Percentiles rank a stretch among this genome's conserved stretches.
Conservation (phyloP, 257 asterid genomes). For the Rehmannia glutinosa region DNA sequence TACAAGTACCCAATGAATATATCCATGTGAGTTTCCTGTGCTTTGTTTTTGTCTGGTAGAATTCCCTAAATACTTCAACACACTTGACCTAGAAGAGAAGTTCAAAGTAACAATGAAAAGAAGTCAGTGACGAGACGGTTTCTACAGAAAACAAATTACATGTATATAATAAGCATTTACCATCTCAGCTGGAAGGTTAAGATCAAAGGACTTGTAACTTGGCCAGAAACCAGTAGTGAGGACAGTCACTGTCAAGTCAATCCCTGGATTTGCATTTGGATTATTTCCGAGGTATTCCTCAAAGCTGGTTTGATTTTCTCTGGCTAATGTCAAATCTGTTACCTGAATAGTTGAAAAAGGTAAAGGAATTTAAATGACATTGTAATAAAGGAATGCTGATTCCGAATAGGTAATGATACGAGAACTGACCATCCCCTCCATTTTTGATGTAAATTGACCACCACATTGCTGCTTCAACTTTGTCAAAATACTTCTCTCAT, state of each 20-base stretch:
- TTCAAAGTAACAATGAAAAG: neutral
- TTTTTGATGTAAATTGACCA: constrained; percentile 97
- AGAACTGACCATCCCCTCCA: constrained; percentile 94
- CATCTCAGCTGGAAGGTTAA: constrained; percentile 97
- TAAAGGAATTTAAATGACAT: neutral
- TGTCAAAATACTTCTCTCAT: constrained; percentile 91
- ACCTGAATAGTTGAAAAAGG: constrained; percentile 47
- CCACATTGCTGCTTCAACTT: constrained; percentile 99
- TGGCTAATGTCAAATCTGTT: constrained; percentile 91
- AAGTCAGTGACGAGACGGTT: neutral
- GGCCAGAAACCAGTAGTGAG: constrained; percentile 99
- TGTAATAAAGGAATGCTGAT: neutral
- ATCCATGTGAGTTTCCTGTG: constrained; percentile 59
- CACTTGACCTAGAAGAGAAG: constrained; percentile 52
- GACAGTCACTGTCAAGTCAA: constrained; percentile 91
- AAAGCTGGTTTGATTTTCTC: constrained; percentile 82
- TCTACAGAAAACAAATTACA: neutral
- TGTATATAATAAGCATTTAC: constrained; percentile 28
- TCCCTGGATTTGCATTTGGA: constrained; percentile 77
- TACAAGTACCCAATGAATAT: constrained; percentile 57
- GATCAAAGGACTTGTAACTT: constrained; percentile 95
- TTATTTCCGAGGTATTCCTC: constrained; percentile 76
- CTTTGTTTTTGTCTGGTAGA: constrained; percentile 56
- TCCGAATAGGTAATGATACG: neutral
- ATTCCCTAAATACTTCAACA: constrained; percentile 56